These are phyloP conservation scores for Kalmanozyma brasiliensis DNA, from an alignment of 1,284 basidiomycete species.

Conservation along the genomic window DNA sequence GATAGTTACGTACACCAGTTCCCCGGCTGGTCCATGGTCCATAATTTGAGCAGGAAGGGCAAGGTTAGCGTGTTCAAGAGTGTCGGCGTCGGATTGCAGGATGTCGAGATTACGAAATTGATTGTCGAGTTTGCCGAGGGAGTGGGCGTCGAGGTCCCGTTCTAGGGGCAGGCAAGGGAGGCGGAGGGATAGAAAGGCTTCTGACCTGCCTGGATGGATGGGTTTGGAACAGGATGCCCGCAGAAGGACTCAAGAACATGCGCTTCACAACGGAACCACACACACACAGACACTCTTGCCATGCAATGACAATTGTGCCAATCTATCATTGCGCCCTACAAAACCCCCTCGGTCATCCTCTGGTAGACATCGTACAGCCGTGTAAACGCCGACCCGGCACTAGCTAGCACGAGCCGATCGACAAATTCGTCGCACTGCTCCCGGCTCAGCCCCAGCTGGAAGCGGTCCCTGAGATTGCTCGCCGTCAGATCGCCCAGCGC, in stretches of 20 bases:
- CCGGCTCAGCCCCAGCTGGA: constrained; percentile 89
- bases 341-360: constrained; percentile 58
- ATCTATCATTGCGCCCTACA: too few species aligned
- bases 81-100: constrained; percentile 41
- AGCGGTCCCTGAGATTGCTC: constrained; percentile 84
- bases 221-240: too few species aligned
- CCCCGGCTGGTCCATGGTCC: not conserved
- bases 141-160: constrained; percentile 9
- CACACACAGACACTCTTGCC: not conserved
- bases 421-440: constrained; percentile 87
- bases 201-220: too few species aligned
- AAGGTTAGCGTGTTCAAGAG: constrained; percentile 30
- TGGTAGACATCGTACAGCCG: constrained; percentile 67
- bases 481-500: constrained; percentile 89
- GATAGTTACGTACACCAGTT: constrained; percentile 6
- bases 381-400: constrained; percentile 65
- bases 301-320: too few species aligned
- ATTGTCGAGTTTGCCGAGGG: constrained; percentile 3
- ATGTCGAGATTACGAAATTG: constrained; percentile 30
- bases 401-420: constrained; percentile 58
- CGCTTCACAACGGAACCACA: too few species aligned
- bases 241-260: too few species aligned
- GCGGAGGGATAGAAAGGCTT: too few species aligned
- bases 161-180: too few species aligned
- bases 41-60: not conserved